Base-by-base conservation (phyloP, 2,329 filamentous ascomycete species). In the Sarocladiaceae sp. region DNA sequence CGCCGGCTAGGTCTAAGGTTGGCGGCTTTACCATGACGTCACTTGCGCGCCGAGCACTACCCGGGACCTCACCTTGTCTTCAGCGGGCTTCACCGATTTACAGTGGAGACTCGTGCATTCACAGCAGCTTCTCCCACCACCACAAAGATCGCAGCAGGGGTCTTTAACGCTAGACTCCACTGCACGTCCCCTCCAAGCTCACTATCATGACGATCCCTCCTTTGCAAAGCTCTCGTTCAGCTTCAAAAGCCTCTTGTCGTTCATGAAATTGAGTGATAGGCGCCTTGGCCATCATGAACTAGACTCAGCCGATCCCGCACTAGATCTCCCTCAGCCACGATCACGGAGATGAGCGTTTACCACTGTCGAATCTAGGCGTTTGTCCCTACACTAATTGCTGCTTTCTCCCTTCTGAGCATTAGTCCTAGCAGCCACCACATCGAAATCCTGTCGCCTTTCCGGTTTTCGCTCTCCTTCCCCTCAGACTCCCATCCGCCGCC, bases 281-380 rank as follows among this genome's bases (percentile, higher is more conserved):
- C 17, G 15, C 23, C 40, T 44, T 44, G 40, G 22, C 40, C 8
- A 44, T n/a, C n/a, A n/a, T n/a, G n/a, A n/a, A 26, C 23, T 44
- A 44, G 40, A 44, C 4, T 26, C 12, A 44, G 23, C 17, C 40
- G 22, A 10, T 28, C 23, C 22, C 22, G 17, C 40, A 20, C 23
- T 44, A 44, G 23, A 7, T 44, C 6, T 7, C 5, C 28, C 40
- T 44, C 22, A 44, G 40, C 40, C 40, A 44, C 40, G 23, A 44
- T 44, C 40, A 44, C 22, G 40, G 40, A 44, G 40, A 44, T 28
- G 40, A 44, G 40, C 22, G 40, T 44, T 4, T 44, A n/a, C n/a
- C n/a, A n/a, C n/a, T n/a, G n/a, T n/a, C n/a, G n/a, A n/a, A n/a
- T n/a, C n/a, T n/a, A n/a, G n/a, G n/a, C n/a, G n/a, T n/a, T n/a